Conservation (phyloP, 805 yeast genomes). For the Candida verbasci region DNA sequence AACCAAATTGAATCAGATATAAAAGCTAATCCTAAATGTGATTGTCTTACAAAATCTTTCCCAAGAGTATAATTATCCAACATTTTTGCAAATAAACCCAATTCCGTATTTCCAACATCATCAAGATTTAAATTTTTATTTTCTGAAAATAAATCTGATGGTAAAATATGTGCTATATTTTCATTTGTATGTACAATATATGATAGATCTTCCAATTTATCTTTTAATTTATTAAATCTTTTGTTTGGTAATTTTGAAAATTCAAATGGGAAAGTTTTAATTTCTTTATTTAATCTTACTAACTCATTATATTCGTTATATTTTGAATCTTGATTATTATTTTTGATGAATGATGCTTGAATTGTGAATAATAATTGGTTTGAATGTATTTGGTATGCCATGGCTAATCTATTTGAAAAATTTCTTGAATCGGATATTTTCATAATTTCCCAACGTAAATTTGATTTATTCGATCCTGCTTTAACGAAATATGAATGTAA, state of each 20-base stretch:
- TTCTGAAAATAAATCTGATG: constrained; percentile 15
- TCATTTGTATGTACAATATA: constrained; percentile 25
- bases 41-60: constrained; percentile 16
- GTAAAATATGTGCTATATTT: constrained; percentile 23
- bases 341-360: constrained; percentile 29
- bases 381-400: constrained; percentile 23
- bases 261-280: constrained; percentile 25
- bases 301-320: constrained; percentile 6
- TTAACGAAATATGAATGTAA: constrained; percentile 36
- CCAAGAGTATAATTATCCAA: constrained; percentile 23
- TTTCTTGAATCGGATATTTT: constrained; percentile 28
- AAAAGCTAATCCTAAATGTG: constrained; percentile 19
- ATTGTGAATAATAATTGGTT: constrained; percentile 25
- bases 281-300: constrained; percentile 10
- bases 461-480: constrained; percentile 24
- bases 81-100: constrained; percentile 28
- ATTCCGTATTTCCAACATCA: constrained; percentile 15
- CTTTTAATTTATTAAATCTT: constrained; percentile 18
- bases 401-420: constrained; percentile 28
- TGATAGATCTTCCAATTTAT: constrained; percentile 12
- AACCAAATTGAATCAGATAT: constrained; percentile 30
- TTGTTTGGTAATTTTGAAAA: constrained; percentile 22
- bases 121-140: constrained; percentile 9
- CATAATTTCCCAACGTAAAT: constrained; percentile 28
- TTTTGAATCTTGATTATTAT: constrained; percentile 19